Conservation (phyloP, 305 asterid species). For the Rubia balearica region DNA sequence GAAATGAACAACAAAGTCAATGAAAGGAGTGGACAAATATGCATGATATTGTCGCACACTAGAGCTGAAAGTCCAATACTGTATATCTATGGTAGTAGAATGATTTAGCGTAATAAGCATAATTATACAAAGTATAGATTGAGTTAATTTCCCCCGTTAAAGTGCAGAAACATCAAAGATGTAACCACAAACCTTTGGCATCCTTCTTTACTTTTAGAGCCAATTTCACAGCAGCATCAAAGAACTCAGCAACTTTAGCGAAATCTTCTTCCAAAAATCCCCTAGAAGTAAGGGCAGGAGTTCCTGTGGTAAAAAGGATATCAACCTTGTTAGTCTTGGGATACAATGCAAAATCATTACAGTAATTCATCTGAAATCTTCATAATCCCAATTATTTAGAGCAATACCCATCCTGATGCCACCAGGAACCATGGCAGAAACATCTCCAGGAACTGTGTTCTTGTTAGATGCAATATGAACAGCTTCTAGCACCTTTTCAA, state of each 20-base stretch:
- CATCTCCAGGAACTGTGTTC: slow-evolving; percentile 92
- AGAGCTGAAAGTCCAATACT: too few species aligned
- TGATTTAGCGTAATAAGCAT: too few species aligned
- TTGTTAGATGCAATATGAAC: slow-evolving; percentile 92
- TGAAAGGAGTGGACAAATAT: not conserved
- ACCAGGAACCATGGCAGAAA: slow-evolving; percentile 95
- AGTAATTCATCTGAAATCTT: not conserved
- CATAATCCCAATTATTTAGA: not conserved
- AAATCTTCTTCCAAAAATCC: slow-evolving; percentile 87
- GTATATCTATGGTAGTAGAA: too few species aligned
- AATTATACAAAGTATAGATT: not conserved
- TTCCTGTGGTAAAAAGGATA: slow-evolving; percentile 37
- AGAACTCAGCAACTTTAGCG: slow-evolving; percentile 71
- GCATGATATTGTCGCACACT: too few species aligned
- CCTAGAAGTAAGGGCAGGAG: slow-evolving; percentile 89
- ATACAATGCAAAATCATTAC: not conserved
- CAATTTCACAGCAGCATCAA: slow-evolving; percentile 64
- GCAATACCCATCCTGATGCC: slow-evolving; percentile 88
- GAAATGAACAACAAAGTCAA: not conserved
- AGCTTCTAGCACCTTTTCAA: slow-evolving; percentile 77
- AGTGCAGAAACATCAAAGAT: not conserved
- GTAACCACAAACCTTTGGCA: slow-evolving; percentile 40
- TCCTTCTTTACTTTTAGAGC: slow-evolving; percentile 55
- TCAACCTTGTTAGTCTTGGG: slow-evolving; percentile 7
- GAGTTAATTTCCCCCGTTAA: not conserved